phyloP scores from a whole-genome alignment of 1,139 yeast species.

The Sugiyamaella grinbergsii region DNA sequence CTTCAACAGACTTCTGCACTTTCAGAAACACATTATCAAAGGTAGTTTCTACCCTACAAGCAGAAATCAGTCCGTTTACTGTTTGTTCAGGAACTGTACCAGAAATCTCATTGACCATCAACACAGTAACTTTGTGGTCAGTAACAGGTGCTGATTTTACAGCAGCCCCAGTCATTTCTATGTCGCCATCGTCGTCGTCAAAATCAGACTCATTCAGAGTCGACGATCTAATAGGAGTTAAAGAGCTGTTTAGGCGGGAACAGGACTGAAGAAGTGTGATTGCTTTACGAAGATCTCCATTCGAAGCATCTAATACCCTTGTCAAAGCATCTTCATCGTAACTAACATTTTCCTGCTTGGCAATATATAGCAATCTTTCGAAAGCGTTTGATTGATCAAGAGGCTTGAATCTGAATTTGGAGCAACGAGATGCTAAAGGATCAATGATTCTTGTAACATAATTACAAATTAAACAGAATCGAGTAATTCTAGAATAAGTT shows the following conservation, averaged over 20 bases:
- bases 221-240: slow-evolving; percentile 35
- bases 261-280: slow-evolving; percentile 91
- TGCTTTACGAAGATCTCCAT: slow-evolving; percentile 91
- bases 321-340: slow-evolving; percentile 56
- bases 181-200: slow-evolving; percentile 38
- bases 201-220: slow-evolving; percentile 20
- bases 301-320: slow-evolving; percentile 65
- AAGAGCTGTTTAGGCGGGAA: slow-evolving; percentile 51
- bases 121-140: slow-evolving; percentile 46
- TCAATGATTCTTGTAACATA: slow-evolving; percentile 95
- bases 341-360: slow-evolving; percentile 52
- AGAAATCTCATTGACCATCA: slow-evolving; percentile 69
- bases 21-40: slow-evolving; percentile 42
- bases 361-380: slow-evolving; percentile 62
- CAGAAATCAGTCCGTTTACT: slow-evolving; percentile 49
- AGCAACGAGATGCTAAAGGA: slow-evolving; percentile 94
- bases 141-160: slow-evolving; percentile 29
- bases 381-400: slow-evolving; percentile 73
- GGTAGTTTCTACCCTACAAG: slow-evolving; percentile 37
- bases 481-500: slow-evolving; percentile 82
- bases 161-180: not conserved
- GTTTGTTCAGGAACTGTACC: slow-evolving; percentile 74
- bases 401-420: slow-evolving; percentile 86
- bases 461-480: slow-evolving; percentile 93
- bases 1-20: slow-evolving; percentile 54